Percentiles rank a stretch among this genome's conserved stretches.
Conservation (phyloP, 768 basidiomycete genomes). For the Boletus coccyginus region DNA sequence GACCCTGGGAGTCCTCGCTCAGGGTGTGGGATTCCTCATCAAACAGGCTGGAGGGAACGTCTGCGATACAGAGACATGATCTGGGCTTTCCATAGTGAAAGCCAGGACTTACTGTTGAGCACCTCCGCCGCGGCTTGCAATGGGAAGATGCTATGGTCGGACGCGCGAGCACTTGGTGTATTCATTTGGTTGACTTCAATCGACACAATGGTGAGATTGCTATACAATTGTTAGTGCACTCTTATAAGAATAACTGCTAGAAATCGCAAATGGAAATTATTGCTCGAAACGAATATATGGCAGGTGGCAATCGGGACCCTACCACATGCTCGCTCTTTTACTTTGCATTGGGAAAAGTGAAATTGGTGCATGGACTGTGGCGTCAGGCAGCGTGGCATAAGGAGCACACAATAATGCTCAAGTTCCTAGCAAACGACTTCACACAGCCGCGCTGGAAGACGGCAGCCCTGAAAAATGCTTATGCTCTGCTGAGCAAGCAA, state of each 20-base stretch:
- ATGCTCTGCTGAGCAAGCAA: conserved; percentile 84
- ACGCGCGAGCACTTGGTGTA: conserved; percentile 83
- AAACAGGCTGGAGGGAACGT: conserved; percentile 64
- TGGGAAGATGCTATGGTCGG: conserved; percentile 86
- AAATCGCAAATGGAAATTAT: conserved; percentile 80
- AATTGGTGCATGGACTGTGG: conserved; percentile 94
- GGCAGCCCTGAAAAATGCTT: conserved; percentile 96
- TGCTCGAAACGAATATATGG: conserved; percentile 92
- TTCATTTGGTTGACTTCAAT: conserved; percentile 83
- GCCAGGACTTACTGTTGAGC: conserved; percentile 77
- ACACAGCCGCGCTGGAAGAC: conserved; percentile 80
- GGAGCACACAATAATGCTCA: conserved; percentile 86
- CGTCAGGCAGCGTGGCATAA: conserved; percentile 92
- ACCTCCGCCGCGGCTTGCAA: conserved; percentile 71
- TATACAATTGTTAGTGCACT: background rate
- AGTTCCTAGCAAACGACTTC: conserved; percentile 91
- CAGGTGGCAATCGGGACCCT: conserved; percentile 84
- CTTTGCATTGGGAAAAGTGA: conserved; percentile 90
- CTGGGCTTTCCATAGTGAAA: conserved; percentile 97
- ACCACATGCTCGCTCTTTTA: conserved; percentile 88
- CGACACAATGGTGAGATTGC: conserved; percentile 67
- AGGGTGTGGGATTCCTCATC: conserved; percentile 38
- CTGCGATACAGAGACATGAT: conserved; percentile 91
- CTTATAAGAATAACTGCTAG: conserved; percentile 38
- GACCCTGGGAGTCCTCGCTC: conserved; percentile 46